These are phyloP conservation scores for Trametes maxima DNA, from an alignment of 768 basidiomycete species.

Conservation along the genomic window DNA sequence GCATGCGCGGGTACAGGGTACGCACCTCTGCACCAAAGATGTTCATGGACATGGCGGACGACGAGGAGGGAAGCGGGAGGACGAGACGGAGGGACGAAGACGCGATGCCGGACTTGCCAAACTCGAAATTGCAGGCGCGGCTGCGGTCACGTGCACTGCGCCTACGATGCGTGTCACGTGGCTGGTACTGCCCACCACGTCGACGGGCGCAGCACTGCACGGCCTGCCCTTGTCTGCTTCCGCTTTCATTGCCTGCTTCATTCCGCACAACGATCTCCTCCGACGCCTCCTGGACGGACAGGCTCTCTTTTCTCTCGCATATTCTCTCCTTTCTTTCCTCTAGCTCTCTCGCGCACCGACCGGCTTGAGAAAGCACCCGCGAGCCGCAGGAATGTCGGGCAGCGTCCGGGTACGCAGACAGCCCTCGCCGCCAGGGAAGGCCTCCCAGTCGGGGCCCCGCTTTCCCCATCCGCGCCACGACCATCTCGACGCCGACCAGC, in stretches of 20 bases:
- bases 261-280: no score
- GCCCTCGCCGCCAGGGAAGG: slow-evolving; percentile 62
- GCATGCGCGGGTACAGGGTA: background rate
- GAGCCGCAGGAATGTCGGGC: slow-evolving; percentile 39
- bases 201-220: slow-evolving; percentile 8
- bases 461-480: slow-evolving; percentile 69
- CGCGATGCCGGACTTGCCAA: slow-evolving; percentile 6
- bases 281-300: background rate
- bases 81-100: background rate
- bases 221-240: background rate
- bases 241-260: background rate
- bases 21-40: slow-evolving; percentile 68
- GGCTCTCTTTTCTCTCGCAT: background rate
- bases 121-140: slow-evolving; percentile 13
- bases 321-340: slow-evolving; percentile 19
- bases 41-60: slow-evolving; percentile 59
- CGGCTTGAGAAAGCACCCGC: background rate
- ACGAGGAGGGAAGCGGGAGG: background rate
- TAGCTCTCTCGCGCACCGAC: background rate
- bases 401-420: slow-evolving; percentile 68
- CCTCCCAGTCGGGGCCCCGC: slow-evolving; percentile 43
- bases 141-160: slow-evolving; percentile 4
- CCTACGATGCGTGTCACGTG: slow-evolving; percentile 6
- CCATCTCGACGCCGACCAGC: slow-evolving; percentile 73
- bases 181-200: slow-evolving; percentile 17